Evolutionary conservation across 306 rosid species (phyloP).

Genomic region (Quercus wislizeni): DNA sequence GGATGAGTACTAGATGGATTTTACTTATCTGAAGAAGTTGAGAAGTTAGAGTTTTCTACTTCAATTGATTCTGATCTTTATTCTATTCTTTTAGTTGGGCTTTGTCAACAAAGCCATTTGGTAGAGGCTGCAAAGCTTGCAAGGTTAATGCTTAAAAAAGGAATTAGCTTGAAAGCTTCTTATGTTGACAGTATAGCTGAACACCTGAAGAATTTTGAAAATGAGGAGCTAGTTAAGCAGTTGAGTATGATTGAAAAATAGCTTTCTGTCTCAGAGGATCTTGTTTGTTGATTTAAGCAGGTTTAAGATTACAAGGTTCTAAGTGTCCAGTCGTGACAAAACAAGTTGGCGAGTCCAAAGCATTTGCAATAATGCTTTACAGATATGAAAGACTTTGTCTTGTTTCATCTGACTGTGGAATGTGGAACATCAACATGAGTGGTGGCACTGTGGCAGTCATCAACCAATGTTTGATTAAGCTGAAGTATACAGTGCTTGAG

Average conservation of each 20-base stretch:
- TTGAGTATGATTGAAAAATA: slow-evolving; percentile 23
- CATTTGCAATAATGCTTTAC: background rate
- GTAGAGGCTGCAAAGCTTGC: background rate
- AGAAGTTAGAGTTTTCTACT: slow-evolving; percentile 40
- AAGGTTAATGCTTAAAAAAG: no score
- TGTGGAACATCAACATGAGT: background rate
- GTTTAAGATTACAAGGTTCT: background rate
- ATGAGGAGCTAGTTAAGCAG: slow-evolving; percentile 43
- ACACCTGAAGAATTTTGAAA: slow-evolving; percentile 47
- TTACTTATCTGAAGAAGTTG: slow-evolving; percentile 57
- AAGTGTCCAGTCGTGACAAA: background rate
- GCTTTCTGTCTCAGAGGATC: background rate
- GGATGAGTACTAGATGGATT: slow-evolving; percentile 53
- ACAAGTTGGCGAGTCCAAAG: background rate
- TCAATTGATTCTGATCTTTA: slow-evolving; percentile 60
- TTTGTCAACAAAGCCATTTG: slow-evolving; percentile 8
- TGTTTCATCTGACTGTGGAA: background rate
- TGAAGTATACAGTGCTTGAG: background rate
- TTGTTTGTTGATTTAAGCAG: background rate
- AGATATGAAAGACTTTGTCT: background rate
- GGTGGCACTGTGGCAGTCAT: background rate
- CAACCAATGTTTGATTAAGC: background rate
- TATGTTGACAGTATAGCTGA: slow-evolving; percentile 33
- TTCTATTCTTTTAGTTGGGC: slow-evolving; percentile 38
- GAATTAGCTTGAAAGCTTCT: slow-evolving; percentile 48